Conservation (phyloP, 352 stramenopile species). For the Globisporangium uncinulatum region DNA sequence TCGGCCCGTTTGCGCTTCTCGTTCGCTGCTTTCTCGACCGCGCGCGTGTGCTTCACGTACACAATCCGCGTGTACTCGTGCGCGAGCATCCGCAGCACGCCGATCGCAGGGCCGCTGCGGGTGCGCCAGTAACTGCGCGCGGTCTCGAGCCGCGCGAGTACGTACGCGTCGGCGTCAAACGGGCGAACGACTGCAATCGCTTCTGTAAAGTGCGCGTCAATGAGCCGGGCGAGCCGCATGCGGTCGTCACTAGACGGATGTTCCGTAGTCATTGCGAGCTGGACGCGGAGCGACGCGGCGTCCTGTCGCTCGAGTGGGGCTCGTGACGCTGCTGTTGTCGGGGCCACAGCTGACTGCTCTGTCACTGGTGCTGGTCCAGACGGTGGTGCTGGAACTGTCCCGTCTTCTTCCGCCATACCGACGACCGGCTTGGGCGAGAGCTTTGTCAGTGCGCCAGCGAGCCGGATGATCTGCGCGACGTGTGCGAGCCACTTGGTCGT, state of each 20-base stretch:
- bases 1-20: conserved; percentile 71
- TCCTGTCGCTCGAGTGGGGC: background rate
- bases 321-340: background rate
- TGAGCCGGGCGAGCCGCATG: conserved; percentile 18
- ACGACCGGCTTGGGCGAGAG: conserved; percentile 4
- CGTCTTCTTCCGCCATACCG: background rate
- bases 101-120: conserved; percentile 54
- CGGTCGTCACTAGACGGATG: conserved; percentile 5
- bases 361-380: background rate
- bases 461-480: conserved; percentile 60
- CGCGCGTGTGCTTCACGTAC: conserved; percentile 78
- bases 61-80: conserved; percentile 84
- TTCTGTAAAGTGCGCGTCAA: conserved; percentile 57
- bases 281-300: no score
- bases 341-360: background rate
- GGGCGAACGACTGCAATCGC: conserved; percentile 54
- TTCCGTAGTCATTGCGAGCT: background rate
- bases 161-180: conserved; percentile 72
- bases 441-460: conserved; percentile 22
- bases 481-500: conserved; percentile 68
- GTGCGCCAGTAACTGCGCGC: conserved; percentile 51
- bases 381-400: no score
- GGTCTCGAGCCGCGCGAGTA: conserved; percentile 52
- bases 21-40: conserved; percentile 56
- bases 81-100: conserved; percentile 59